A percentile compares a stretch with the other conserved stretches of the same genome.
Conservation (phyloP, 306 rosid species). For the Corylus heterophylla region DNA sequence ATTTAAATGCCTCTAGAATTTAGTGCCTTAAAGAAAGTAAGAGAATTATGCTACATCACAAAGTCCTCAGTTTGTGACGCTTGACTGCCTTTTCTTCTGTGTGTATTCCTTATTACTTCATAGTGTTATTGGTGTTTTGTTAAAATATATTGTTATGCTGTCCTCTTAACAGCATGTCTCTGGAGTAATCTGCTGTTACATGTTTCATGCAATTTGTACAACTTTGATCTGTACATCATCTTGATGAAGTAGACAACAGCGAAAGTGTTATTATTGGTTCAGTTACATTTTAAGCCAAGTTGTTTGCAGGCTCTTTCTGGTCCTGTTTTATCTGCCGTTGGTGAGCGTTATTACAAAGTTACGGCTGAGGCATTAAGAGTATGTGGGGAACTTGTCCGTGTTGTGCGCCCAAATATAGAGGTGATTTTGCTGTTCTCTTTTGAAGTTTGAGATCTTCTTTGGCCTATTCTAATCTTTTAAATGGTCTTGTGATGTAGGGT, state of each 20-base stretch:
- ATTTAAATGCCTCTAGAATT: not conserved
- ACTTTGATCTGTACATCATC: not conserved
- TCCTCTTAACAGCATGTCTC: not conserved
- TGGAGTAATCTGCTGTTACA: not conserved
- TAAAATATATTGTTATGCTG: not conserved
- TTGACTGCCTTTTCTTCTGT: not conserved
- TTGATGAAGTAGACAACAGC: not conserved
- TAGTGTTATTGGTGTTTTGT: not conserved
- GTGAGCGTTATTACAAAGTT: slow-evolving; percentile 99
- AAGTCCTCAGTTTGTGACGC: not conserved
- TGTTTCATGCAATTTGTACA: not conserved
- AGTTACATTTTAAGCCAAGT: slow-evolving; percentile 5
- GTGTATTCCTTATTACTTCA: not conserved
- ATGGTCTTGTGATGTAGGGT: slow-evolving; percentile 50
- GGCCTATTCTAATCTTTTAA: slow-evolving; percentile 27
- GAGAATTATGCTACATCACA: not conserved
- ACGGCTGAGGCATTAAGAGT: slow-evolving; percentile 98
- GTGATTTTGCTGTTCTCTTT: slow-evolving; percentile 43
- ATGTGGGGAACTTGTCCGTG: slow-evolving; percentile 93
- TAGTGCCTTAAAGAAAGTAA: not conserved
- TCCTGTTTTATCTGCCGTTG: slow-evolving; percentile 95
- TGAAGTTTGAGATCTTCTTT: slow-evolving; percentile 13
- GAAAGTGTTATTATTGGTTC: not conserved
- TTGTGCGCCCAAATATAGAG: slow-evolving; percentile 86
- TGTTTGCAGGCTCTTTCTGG: slow-evolving; percentile 81